Conservation (phyloP, 2,329 filamentous ascomycete species). For the Neofusicoccum kwambonambiense region DNA sequence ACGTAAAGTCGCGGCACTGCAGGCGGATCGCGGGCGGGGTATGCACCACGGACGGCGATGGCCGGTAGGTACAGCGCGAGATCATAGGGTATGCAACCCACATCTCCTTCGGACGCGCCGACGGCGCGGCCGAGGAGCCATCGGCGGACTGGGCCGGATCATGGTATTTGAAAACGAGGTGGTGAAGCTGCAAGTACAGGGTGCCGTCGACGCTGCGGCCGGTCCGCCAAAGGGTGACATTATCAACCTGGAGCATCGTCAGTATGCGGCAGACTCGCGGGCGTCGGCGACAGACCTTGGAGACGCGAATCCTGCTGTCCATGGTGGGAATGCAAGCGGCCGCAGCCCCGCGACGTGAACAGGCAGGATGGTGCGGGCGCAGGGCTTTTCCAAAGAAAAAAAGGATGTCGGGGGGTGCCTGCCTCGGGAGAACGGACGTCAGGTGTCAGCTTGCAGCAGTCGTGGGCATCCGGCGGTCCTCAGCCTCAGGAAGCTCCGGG, state of each 20-base stretch:
- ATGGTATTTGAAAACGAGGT: constrained; percentile 62
- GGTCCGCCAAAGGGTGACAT: constrained; percentile 59
- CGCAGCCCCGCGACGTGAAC: constrained; percentile 15
- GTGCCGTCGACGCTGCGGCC: constrained; percentile 58
- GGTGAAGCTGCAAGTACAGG: constrained; percentile 63
- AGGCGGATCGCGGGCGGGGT: constrained; percentile 80
- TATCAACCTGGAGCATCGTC: constrained; percentile 52
- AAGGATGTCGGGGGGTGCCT: neutral
- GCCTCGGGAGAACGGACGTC: neutral
- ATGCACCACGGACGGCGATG: constrained; percentile 66
- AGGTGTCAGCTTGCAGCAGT: constrained; percentile 9
- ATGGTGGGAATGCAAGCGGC: constrained; percentile 26
- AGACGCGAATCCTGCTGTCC: constrained; percentile 47
- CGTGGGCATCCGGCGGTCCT: neutral
- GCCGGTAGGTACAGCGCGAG: constrained; percentile 72
- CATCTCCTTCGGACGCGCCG: constrained; percentile 59
- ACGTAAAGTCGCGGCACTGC: constrained; percentile 89
- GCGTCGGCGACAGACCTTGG: constrained; percentile 37
- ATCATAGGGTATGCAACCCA: constrained; percentile 98
- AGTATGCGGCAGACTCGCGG: neutral
- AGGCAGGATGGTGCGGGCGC: neutral
- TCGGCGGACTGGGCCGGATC: constrained; percentile 39
- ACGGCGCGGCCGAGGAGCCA: constrained; percentile 35
- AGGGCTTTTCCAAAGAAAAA: neutral
- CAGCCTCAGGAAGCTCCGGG: constrained; percentile 5